Evolutionary conservation across 768 basidiomycete genomes (phyloP), one percentile per base, ranked within the genome.

Genomic region (Hygrophoropsis aurantiaca): DNA sequence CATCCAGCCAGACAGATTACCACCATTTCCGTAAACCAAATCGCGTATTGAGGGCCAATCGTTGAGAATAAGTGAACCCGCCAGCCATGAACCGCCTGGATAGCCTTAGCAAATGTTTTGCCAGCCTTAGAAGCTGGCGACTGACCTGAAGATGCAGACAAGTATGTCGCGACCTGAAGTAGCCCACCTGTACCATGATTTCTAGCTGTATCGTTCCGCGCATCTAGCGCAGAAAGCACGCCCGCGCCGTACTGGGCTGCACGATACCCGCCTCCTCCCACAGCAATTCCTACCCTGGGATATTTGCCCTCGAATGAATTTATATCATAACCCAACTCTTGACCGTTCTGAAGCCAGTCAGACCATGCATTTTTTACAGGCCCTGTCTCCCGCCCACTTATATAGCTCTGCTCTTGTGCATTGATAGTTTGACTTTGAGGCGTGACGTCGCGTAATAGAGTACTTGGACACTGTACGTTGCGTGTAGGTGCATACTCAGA

Each of bases 211-310:
- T 63, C 60, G 47, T 87, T 87, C 32, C 84, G 69, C 20, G 77
- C 76, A 66, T 90, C 85, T 38, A 87, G 62, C 1, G 72, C 82
- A 11, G 68, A 73, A 16, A 85, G 56, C 42, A 78, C 74, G 8
- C 74, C 84, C 1, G 83, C 87, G 18, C 79, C 84, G 47, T 75
- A 85, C 49, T 80, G 77, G 1, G 85, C 84, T 0, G 86, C 78
- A 32, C 89, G 73, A 33, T 83, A 75, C 0, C 87, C 87, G 11
- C 84, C 84, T 2, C 89, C 89, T 19, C 83, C 82, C 9, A 87
- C 66, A 1, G 86, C 86, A 41, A 87, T 69, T 2, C 78, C 85
- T 20, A 87, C 65, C 43, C 69, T 74, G 8, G 82, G 79, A 46
- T 77, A 72, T 20, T 64, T 60, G 2, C 54, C 63, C 33, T 61